Percentiles rank a stretch among this genome's conserved stretches.
These are phyloP conservation scores for Phytophthora crassamura DNA, from an alignment of 352 stramenopile species.

Conservation along the genomic window DNA sequence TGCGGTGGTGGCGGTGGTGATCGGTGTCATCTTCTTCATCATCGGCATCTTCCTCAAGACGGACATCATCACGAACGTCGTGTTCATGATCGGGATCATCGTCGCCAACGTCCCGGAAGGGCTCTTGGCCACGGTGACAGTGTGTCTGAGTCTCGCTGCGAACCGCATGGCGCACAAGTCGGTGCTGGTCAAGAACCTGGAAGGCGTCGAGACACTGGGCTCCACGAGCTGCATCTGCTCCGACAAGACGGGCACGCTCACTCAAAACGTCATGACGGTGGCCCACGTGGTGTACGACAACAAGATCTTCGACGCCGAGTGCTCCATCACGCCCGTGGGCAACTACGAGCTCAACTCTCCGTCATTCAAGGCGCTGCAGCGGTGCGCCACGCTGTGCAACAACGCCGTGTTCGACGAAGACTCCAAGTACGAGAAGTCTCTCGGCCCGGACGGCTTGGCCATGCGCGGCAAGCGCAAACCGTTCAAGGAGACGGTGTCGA, in stretches of 20 bases:
- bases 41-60: slow-evolving; percentile 62
- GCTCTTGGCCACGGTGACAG: slow-evolving; percentile 91
- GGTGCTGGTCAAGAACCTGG: slow-evolving; percentile 95
- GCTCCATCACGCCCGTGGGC: slow-evolving; percentile 68
- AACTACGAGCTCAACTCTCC: slow-evolving; percentile 59
- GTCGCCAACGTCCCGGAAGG: slow-evolving; percentile 95
- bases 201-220: slow-evolving; percentile 93
- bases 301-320: slow-evolving; percentile 80
- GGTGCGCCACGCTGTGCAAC: slow-evolving; percentile 91
- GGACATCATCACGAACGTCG: slow-evolving; percentile 64
- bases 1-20: slow-evolving; percentile 57
- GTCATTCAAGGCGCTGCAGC: slow-evolving; percentile 72
- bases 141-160: slow-evolving; percentile 92
- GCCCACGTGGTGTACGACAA: slow-evolving; percentile 84
- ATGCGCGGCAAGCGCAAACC: slow-evolving; percentile 55
- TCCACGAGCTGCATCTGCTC: slow-evolving; percentile 91
- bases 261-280: slow-evolving; percentile 95
- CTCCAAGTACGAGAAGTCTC: slow-evolving; percentile 78
- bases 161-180: slow-evolving; percentile 91
- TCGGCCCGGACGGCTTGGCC: slow-evolving; percentile 50
- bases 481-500: slow-evolving; percentile 65
- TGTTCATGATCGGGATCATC: slow-evolving; percentile 97
- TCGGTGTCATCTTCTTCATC: slow-evolving; percentile 69
- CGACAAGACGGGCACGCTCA: slow-evolving; percentile 96
- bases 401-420: slow-evolving; percentile 70